Evolutionary conservation across 257 asterid species (phyloP).

Genomic region (Lycium barbarum): DNA sequence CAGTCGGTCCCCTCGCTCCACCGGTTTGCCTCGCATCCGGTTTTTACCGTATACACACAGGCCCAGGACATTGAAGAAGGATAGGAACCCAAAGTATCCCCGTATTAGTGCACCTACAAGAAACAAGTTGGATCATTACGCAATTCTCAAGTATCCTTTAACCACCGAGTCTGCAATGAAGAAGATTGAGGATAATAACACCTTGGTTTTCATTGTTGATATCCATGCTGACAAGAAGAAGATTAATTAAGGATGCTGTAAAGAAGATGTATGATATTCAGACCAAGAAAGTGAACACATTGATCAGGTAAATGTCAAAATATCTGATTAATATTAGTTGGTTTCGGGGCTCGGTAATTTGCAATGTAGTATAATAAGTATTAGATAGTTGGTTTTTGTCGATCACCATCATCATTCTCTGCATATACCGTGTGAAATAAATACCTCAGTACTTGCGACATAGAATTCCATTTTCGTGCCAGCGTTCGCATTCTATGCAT

Average conservation of each 20-base stretch:
- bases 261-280: conserved; percentile 45
- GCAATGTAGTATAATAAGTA: background rate
- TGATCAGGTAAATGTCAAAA: conserved; percentile 34
- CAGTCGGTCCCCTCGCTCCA: too few relatives aligned
- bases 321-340: background rate
- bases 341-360: background rate
- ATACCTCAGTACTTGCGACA: background rate
- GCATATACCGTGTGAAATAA: background rate
- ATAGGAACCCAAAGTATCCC: conserved; percentile 43
- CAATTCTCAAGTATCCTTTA: conserved; percentile 40
- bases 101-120: conserved; percentile 41
- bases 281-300: conserved; percentile 45
- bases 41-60: too few relatives aligned
- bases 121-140: conserved; percentile 42
- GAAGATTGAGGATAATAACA: conserved; percentile 45
- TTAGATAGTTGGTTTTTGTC: background rate
- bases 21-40: too few relatives aligned
- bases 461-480: background rate
- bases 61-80: conserved; percentile 41
- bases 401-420: background rate
- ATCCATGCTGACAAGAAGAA: conserved; percentile 43
- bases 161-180: conserved; percentile 45
- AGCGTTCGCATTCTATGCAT: background rate
- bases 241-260: conserved; percentile 39
- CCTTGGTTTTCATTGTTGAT: conserved; percentile 43